Base-by-base conservation (phyloP, 139 green algal genomes). In the Micractinium conductrix region DNA sequence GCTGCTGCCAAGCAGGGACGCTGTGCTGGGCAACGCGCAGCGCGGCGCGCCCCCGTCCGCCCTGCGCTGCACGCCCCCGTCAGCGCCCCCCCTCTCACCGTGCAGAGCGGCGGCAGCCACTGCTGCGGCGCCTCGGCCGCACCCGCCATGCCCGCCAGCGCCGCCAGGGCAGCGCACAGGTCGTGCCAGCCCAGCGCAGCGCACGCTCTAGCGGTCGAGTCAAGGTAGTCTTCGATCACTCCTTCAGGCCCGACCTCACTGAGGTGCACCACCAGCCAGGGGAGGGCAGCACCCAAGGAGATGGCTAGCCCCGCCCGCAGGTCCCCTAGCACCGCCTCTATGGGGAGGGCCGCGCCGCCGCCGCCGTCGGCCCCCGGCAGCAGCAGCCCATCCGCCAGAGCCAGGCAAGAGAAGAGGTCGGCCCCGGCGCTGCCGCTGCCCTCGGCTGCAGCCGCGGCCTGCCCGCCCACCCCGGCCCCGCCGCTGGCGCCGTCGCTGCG, bases 201-300 rank as follows among this genome's bases (percentile, higher is more conserved):
- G 70, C 85, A 91, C 37, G 89, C 92, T 0, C 50, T 42, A 33
- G 79, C 38, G 45, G 79, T 72, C 26, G 88, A 83, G 63, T 73
- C 35, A 0, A 89, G 79, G 69, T 88, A 92, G 42, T 60, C 37
- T 16, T 80, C 63, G 12, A 81, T 42, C 16, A 70, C n/a, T 21
- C 42, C 74, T 3, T 82, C 65, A 7, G 78, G 68, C 4, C 70
- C 50, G 17, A 45, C 80, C 53, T 78, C 58, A 14, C 79, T 40
- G 35, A 95, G 82, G 78, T 97, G 93, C 26, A 90, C 79, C 35
- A 87, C 92, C 58, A 96, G 65, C 89, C 94, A 95, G 33, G 96
- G 95, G 84, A 98, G 87, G 43, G 94, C 30, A 0, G 92, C 87
- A 21, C 90, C 83, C 0, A 97, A 72, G 8, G 90, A 92, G 37